Evolutionary conservation across 306 rosid species (phyloP).

Genomic region (Dalbergia cochinchinensis): DNA sequence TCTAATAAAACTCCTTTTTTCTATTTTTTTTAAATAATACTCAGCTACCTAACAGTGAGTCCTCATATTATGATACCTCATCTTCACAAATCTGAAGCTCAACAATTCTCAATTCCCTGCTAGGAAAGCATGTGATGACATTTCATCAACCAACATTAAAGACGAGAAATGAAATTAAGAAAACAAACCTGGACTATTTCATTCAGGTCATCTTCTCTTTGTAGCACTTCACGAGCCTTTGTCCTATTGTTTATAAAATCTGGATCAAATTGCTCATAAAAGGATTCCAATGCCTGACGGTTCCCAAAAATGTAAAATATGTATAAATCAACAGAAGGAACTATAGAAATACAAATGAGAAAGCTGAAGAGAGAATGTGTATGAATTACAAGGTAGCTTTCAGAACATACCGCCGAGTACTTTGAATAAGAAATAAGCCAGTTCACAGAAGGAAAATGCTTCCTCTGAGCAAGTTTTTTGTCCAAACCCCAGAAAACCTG

Average conservation of each 20-base stretch:
- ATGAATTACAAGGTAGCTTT: conserved; percentile 13
- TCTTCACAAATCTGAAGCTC: not conserved
- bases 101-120: conserved; percentile 39
- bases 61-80: conserved; percentile 24
- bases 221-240: conserved; percentile 96
- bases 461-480: conserved; percentile 99
- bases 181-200: conserved; percentile 90
- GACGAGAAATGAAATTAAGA: not conserved
- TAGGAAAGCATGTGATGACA: conserved; percentile 2
- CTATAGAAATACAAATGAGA: conserved; percentile 35
- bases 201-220: conserved; percentile 98
- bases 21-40: too few species aligned
- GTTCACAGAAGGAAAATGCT: conserved; percentile 99
- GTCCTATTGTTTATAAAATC: conserved; percentile 98
- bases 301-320: conserved; percentile 18
- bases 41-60: conserved; percentile 10
- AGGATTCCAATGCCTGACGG: conserved; percentile 87
- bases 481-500: conserved; percentile 99
- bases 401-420: conserved; percentile 77
- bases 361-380: conserved; percentile 13
- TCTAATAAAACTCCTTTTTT: too few species aligned
- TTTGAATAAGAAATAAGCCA: conserved; percentile 99
- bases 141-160: too few species aligned
- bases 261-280: conserved; percentile 95
- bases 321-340: conserved; percentile 23